Evolutionary conservation across 2,329 filamentous ascomycete species (phyloP).

Genomic region (Beauveria brongniartii): DNA sequence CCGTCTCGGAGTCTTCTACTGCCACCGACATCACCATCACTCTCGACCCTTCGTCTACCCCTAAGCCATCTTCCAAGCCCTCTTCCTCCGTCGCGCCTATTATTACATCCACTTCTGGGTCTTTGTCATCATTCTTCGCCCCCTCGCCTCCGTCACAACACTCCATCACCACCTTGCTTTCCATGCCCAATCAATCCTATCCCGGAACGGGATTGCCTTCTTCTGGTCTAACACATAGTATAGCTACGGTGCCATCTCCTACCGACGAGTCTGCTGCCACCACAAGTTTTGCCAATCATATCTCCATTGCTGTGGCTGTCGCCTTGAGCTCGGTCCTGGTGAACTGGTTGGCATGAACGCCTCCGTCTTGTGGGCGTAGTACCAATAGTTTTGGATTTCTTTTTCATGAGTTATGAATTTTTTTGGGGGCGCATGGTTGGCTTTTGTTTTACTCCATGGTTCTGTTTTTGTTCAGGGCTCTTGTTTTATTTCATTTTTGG

Average conservation of each 20-base stretch:
- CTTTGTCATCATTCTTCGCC: not conserved
- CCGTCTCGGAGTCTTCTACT: not conserved
- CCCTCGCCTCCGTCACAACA: not conserved
- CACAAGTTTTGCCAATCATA: not conserved
- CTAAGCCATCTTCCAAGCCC: not conserved
- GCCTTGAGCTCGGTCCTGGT: conserved; percentile 1
- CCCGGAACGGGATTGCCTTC: not conserved
- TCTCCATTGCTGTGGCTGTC: conserved; percentile 1
- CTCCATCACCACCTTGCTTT: conserved; percentile 2
- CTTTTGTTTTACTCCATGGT: not conserved
- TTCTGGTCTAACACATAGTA: conserved; percentile 9
- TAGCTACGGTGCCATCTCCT: conserved; percentile 8
- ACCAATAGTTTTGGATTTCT: conserved; percentile 7
- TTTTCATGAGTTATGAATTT: conserved; percentile 8
- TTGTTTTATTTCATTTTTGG: not conserved
- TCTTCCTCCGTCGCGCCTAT: not conserved
- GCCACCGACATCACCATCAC: conserved; percentile 7
- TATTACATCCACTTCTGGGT: not conserved
- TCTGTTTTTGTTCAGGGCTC: too few species aligned
- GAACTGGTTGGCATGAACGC: conserved; percentile 1
- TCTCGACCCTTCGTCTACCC: not conserved
- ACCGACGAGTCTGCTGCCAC: conserved; percentile 2
- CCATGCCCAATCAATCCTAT: conserved; percentile 4
- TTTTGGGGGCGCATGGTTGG: not conserved
- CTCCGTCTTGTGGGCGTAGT: not conserved